Conservation (phyloP, 1,284 basidiomycete genomes). For the Ganoderma meredithae region DNA sequence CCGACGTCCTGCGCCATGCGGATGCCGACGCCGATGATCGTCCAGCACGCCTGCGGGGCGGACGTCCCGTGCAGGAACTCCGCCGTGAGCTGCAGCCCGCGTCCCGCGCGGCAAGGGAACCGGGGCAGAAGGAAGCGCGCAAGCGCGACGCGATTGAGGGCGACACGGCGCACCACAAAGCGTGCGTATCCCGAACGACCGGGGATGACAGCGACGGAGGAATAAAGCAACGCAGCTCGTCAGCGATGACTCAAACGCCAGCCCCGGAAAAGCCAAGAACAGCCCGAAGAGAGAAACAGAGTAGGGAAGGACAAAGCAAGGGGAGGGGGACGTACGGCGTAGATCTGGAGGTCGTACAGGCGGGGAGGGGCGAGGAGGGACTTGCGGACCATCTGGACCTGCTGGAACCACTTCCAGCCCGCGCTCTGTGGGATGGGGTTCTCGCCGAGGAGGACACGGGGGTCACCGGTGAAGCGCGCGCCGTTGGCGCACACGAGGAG, state of each 20-base stretch:
- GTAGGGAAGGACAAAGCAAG: background rate
- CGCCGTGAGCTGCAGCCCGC: constrained; percentile 42
- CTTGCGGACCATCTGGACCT: constrained; percentile 65
- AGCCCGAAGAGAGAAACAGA: no score
- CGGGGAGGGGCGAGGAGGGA: constrained; percentile 64
- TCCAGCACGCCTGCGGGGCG: constrained; percentile 61
- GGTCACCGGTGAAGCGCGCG: constrained; percentile 73
- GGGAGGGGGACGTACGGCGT: constrained; percentile 50
- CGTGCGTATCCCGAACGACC: background rate
- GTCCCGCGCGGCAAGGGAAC: background rate
- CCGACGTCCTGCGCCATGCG: constrained; percentile 57
- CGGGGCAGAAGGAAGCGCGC: background rate
- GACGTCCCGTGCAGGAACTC: constrained; percentile 54
- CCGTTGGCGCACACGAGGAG: constrained; percentile 81
- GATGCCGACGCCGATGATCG: constrained; percentile 59
- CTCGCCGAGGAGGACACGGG: constrained; percentile 62
- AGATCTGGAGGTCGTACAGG: constrained; percentile 75
- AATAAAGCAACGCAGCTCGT: background rate
- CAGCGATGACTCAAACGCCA: constrained; percentile 1
- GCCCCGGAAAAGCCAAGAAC: background rate
- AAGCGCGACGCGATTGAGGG: background rate
- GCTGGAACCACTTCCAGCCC: constrained; percentile 80
- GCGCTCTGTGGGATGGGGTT: constrained; percentile 59
- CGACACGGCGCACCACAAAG: background rate
- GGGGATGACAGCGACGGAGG: background rate